phyloP scores from a whole-genome alignment of 257 asterid genomes.

The Scutellaria baicalensis region DNA sequence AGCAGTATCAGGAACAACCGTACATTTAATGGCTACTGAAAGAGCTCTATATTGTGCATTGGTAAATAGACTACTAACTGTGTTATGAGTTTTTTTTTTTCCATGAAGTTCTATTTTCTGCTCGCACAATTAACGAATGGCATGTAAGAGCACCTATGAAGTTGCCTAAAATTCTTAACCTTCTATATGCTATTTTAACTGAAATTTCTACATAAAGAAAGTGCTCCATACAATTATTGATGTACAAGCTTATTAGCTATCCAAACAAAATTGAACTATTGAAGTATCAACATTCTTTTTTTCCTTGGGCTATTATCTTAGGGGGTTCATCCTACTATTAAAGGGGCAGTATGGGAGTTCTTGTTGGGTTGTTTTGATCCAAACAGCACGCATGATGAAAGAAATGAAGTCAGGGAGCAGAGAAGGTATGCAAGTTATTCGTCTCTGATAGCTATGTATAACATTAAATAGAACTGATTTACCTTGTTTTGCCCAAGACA shows the following conservation, averaged over 20 bases:
- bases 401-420: slow-evolving; percentile 55
- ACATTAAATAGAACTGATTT: background rate
- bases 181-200: background rate
- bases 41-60: background rate
- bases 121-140: slow-evolving; percentile 4
- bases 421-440: slow-evolving; percentile 52
- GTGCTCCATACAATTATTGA: background rate
- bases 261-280: background rate
- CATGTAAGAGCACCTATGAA: background rate
- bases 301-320: slow-evolving; percentile 20
- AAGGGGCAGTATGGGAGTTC: slow-evolving; percentile 95
- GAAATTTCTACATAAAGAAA: background rate
- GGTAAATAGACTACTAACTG: background rate
- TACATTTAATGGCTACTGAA: background rate
- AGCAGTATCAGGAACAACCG: background rate
- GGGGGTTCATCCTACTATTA: slow-evolving; percentile 94
- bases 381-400: slow-evolving; percentile 61
- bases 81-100: background rate
- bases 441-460: background rate
- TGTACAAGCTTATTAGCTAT: background rate
- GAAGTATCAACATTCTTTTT: slow-evolving; percentile 11
- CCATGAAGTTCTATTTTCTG: background rate
- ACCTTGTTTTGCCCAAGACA: background rate
- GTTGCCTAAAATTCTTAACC: background rate
- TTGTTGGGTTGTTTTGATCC: slow-evolving; percentile 95